Base-by-base conservation (phyloP, 202 grass and related monocot species). In the Schoenoplectus tabernaemontani region DNA sequence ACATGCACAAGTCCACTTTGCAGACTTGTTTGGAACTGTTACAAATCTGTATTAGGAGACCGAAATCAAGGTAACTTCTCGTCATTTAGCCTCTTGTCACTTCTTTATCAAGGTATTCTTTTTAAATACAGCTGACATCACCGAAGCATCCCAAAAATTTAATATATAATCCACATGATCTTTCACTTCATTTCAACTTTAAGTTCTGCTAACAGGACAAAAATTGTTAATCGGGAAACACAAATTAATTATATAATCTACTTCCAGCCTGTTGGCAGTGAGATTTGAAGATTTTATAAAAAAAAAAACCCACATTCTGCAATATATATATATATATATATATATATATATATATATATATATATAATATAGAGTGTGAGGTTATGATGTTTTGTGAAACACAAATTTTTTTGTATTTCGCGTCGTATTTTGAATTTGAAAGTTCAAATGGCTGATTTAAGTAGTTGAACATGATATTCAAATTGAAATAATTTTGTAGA, bases 41-140 rank as follows among this genome's bases (percentile, higher is more conserved):
- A 50, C 7, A 56, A 57, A 15, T 77, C 15, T 80, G 38, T 30
- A 34, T 80, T 65, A 64, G 16, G 58, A 80, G 65, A 65, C 5
- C 43, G 16, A 47, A 80, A 80, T 64, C 77, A 80, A 80, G 59
- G 77, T 43, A 80, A 63, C 54, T 62, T 62, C 54, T 62, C 57
- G 77, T 65, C 59, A 80, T 65, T 80, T 80, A 63, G 76, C 42
- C 13, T 78, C 26, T 43, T 80, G 58, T 80, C 77, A 63, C 7
- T 64, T 23, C 12, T 39, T 80, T 50, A 80, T 80, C 77, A 50
- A 80, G 59, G 58, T n/a, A 80, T 80, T 80, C 9, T n/a, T 13
- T 42, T 44, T 58, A 34, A 60, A 41, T 20, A 58, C n/a, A 24
- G 53, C 73, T 77, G 76, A 78, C 56, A 61, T 78, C 76, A 78